Base-by-base conservation (phyloP, 257 asterid species). In the Plantago ovata region DNA sequence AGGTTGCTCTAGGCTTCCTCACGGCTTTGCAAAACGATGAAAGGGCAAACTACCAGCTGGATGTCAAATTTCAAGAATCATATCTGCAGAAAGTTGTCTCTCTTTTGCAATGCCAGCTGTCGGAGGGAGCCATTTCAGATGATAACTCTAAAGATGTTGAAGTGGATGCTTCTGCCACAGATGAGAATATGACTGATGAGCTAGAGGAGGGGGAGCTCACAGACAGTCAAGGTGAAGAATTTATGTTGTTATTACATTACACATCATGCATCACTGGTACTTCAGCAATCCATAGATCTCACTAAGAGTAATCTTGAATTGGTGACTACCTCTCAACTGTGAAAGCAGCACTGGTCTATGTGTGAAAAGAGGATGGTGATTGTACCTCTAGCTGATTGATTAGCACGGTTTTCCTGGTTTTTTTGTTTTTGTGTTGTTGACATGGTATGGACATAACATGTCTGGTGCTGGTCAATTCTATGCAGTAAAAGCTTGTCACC, bases 191-290 rank as follows among this genome's bases (percentile, higher is more conserved):
- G 63, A 40, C 69, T 61, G 95, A 82, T 20, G 98, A 93, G 65
- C 85, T 86, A 62, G 98, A 93, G 79, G 98, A 93, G 70, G 98
- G 98, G 43, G 98, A 93, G 72, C 98, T 93, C 70, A 70, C 89
- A 24, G 77, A 69, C 68, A 82, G 89, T 70, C 80, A 81, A 52
- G 90, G 98, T 93, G 66, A 76, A 84, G 69, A 20, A 24, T 61
- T 61, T 53, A 39, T 38, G 41, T 73, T 45, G 41, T 43, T 38
- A n/a, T n/a, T n/a, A n/a, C n/a, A n/a, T n/a, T n/a, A 33, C 68
- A 20, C 10, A 28, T 40, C 60, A 19, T 43, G 52, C 66, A 10
- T 45, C 57, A 33, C 38, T 52, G 36, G 56, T 60, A 47, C 43
- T 36, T 41, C 48, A 21, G 19, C 53, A 24, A 22, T 22, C 42